Evolutionary conservation across 2,329 filamentous ascomycete species (phyloP).

Genomic region (Purpureocillium takamizusanense): DNA sequence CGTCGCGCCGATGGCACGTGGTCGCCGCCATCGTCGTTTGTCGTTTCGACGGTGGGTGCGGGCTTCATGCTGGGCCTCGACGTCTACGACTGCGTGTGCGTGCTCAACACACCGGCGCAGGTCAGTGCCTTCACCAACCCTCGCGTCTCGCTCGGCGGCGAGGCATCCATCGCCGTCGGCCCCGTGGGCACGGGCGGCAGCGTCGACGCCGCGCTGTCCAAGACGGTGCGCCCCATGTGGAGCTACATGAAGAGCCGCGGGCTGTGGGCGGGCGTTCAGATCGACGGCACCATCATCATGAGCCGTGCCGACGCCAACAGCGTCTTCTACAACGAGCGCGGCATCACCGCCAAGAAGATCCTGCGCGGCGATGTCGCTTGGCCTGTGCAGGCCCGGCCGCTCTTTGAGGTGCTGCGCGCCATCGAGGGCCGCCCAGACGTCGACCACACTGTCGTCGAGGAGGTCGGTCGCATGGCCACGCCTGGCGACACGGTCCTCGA

Average conservation of each 20-base stretch:
- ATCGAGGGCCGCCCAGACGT: slow-evolving; percentile 22
- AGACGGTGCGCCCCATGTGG: slow-evolving; percentile 53
- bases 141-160: slow-evolving; percentile 59
- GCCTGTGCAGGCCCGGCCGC: slow-evolving; percentile 26
- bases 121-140: slow-evolving; percentile 59
- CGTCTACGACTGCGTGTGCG: slow-evolving; percentile 68
- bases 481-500: slow-evolving; percentile 9
- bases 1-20: slow-evolving; percentile 50
- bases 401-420: slow-evolving; percentile 29
- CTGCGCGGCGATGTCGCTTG: slow-evolving; percentile 27
- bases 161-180: slow-evolving; percentile 57
- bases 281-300: slow-evolving; percentile 74
- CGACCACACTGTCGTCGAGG: slow-evolving; percentile 16
- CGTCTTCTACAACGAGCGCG: slow-evolving; percentile 58
- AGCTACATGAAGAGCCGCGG: slow-evolving; percentile 77
- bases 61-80: slow-evolving; percentile 66
- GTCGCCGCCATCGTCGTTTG: slow-evolving; percentile 65
- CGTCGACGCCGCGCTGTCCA: slow-evolving; percentile 28
- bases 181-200: slow-evolving; percentile 53
- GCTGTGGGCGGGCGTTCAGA: slow-evolving; percentile 67
- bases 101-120: slow-evolving; percentile 62
- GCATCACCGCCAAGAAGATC: slow-evolving; percentile 27
- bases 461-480: slow-evolving; percentile 13
- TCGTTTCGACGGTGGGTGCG: slow-evolving; percentile 60
- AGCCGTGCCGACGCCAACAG: slow-evolving; percentile 72